Conservation (phyloP, 164 flowering plant genomes). For the Umbilicus rupestris region DNA sequence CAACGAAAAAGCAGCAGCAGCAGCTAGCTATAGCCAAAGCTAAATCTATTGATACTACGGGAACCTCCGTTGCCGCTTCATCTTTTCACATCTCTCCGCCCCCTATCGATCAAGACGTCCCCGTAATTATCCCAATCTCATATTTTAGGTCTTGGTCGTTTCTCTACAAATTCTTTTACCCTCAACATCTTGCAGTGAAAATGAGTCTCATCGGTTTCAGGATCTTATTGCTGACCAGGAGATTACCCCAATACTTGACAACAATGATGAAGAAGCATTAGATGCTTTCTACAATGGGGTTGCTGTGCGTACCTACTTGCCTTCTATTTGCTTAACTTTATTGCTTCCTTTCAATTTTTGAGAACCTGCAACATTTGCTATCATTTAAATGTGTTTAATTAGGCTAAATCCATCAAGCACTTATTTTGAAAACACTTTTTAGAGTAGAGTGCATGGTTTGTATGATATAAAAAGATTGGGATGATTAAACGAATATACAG, state of each 20-base stretch:
- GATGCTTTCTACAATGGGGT: conserved; percentile 44
- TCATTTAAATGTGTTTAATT: not conserved
- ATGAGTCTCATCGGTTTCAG: not conserved
- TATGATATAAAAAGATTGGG: too few species aligned
- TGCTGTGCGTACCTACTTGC: conserved; percentile 30
- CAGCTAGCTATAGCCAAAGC: too few species aligned
- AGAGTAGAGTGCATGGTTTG: too few species aligned
- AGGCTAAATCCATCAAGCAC: too few species aligned
- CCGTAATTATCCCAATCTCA: not conserved
- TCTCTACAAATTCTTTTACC: not conserved
- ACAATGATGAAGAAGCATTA: conserved; percentile 52
- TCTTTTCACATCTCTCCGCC: conserved; percentile 5
- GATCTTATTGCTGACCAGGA: not conserved
- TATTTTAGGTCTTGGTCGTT: not conserved
- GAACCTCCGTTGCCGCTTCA: not conserved
- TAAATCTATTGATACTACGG: too few species aligned
- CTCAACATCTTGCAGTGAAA: not conserved
- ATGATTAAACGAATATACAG: too few species aligned
- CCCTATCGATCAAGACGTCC: conserved; percentile 1
- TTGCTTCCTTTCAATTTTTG: not conserved
- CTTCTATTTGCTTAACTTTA: not conserved
- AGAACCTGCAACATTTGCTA: not conserved
- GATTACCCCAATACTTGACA: not conserved
- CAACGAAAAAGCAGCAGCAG: too few species aligned
- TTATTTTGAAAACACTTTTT: too few species aligned